Evolutionary conservation across 805 yeast genomes (phyloP).

Genomic region (Cephaloascus albidus): DNA sequence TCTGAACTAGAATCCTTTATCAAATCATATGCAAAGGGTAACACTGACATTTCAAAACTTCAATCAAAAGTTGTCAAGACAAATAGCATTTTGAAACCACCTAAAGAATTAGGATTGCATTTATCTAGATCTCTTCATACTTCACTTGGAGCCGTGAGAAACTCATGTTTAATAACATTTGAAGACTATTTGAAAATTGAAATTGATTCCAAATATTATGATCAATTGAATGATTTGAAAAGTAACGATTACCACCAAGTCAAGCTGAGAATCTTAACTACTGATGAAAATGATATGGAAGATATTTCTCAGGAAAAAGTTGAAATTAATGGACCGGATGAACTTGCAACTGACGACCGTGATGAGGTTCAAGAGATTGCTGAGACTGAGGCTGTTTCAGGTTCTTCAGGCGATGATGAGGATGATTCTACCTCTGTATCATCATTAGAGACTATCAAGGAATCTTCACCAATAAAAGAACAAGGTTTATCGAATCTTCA

Average conservation of each 20-base stretch:
- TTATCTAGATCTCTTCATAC: constrained; percentile 75
- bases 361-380: constrained; percentile 9
- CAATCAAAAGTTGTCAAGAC: constrained; percentile 62
- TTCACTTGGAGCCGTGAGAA: constrained; percentile 60
- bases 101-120: constrained; percentile 70
- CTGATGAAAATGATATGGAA: constrained; percentile 10
- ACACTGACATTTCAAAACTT: constrained; percentile 33
- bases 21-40: constrained; percentile 31
- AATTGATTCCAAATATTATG: constrained; percentile 33
- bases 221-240: constrained; percentile 25
- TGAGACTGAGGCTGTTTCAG: constrained; percentile 6
- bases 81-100: constrained; percentile 53
- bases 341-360: neutral
- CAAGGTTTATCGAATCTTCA: constrained; percentile 9
- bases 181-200: constrained; percentile 43
- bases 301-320: constrained; percentile 19
- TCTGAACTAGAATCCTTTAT: constrained; percentile 38
- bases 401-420: constrained; percentile 1
- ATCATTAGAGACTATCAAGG: constrained; percentile 4
- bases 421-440: neutral
- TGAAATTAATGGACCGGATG: constrained; percentile 8
- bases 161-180: constrained; percentile 63
- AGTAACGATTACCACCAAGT: constrained; percentile 10
- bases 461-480: constrained; percentile 1
- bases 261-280: constrained; percentile 12